A percentile compares a stretch with the other conserved stretches of the same genome.
Conservation (phyloP, 169 alveolate species). For the Perkinsus chesapeaki region DNA sequence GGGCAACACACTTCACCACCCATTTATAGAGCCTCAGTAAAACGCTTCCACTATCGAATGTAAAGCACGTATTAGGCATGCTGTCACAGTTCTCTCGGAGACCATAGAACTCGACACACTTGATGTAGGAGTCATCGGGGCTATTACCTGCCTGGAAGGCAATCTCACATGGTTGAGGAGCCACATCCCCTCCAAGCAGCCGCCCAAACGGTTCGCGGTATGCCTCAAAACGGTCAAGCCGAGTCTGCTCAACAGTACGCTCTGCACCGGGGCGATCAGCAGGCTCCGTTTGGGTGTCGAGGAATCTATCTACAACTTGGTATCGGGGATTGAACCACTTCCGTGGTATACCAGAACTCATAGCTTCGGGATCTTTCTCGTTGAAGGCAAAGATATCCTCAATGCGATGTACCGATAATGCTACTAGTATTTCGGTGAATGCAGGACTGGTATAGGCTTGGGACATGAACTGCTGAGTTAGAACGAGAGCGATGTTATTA, state of each 20-base stretch:
- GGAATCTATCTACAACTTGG: neutral
- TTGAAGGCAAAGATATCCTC: neutral
- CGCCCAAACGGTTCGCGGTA: neutral
- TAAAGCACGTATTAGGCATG: neutral
- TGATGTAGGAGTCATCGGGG: neutral
- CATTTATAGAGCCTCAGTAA: neutral
- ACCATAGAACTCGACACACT: neutral
- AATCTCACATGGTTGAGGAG: neutral
- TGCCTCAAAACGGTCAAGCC: neutral
- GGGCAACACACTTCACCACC: neutral
- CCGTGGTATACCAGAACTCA: neutral
- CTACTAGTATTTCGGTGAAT: neutral
- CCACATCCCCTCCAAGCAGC: neutral
- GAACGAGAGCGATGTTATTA: neutral
- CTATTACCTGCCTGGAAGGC: neutral
- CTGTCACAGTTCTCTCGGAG: neutral
- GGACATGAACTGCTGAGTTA: neutral
- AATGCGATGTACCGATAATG: neutral
- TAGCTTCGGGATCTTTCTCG: neutral
- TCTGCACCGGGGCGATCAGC: neutral
- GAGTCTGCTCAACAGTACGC: neutral
- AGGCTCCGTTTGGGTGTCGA: neutral
- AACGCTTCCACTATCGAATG: neutral
- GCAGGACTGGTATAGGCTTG: neutral
- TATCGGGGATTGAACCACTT: neutral